Conservation (phyloP, 208 protist genomes). For the Jaenimonas drosophilae region DNA sequence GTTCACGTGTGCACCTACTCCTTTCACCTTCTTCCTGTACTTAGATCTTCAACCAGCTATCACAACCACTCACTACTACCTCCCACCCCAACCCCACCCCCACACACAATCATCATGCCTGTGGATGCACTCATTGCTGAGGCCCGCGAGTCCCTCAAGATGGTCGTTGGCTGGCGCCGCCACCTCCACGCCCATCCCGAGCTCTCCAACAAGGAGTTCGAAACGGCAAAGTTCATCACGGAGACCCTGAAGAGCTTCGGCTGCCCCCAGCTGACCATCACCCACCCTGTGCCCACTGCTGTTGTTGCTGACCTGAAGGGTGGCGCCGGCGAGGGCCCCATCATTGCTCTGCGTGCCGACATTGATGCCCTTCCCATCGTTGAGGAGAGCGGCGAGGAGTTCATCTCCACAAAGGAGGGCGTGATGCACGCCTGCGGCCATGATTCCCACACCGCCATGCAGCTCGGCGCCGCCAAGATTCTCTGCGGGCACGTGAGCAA, state of each 20-base stretch:
- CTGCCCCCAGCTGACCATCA: conserved; percentile 24
- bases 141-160: conserved; percentile 10
- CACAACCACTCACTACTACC: too few species aligned
- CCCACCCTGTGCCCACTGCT: conserved; percentile 26
- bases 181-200: conserved; percentile 52
- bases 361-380: conserved; percentile 33
- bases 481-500: conserved; percentile 26
- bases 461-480: conserved; percentile 35
- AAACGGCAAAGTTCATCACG: conserved; percentile 37
- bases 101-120: too few species aligned
- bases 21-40: too few species aligned
- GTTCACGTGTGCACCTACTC: too few species aligned
- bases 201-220: conserved; percentile 31
- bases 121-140: conserved; percentile 11
- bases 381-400: conserved; percentile 30
- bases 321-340: conserved; percentile 25
- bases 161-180: conserved; percentile 47
- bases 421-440: conserved; percentile 46
- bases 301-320: conserved; percentile 36
- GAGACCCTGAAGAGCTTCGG: conserved; percentile 20
- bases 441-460: conserved; percentile 37
- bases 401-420: conserved; percentile 24
- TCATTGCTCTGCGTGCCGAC: conserved; percentile 34
- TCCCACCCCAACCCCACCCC: too few species aligned
- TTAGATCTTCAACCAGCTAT: too few species aligned